Evolutionary conservation across 192 early-diverging fungal species (phyloP), one percentile per base, ranked within the genome.

Genomic region (Gonapodya prolifera): DNA sequence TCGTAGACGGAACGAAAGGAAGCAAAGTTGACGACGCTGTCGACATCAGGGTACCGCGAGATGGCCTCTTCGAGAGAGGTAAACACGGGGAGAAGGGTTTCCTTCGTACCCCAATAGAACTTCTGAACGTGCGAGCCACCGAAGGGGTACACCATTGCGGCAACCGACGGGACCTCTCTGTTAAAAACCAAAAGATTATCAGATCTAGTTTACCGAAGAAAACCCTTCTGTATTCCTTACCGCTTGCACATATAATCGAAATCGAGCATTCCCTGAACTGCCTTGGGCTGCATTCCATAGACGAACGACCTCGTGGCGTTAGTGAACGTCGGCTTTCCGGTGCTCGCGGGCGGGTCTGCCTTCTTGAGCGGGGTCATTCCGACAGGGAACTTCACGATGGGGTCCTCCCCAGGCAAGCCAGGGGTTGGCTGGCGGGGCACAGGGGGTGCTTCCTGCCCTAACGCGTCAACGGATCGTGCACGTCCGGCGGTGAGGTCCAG

Each of bases 101-200:
- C 97, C 87, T 95, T 92, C 61, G 96, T 97, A 69, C 97, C 97
- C 97, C 97, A 99, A 90, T 99, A 99, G 89, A 99, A 99, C 84
- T 97, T 99, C 82, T 99, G 97, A 76, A 99, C 93, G 81, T 99
- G 96, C 85, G 94, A 93, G 69, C 97, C 97, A 77, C 97, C 95
- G 84, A 99, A 99, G 77, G 97, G 96, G 82, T 99, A 99, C 80
- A 99, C 92, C 97, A 99, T 99, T 81, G 94, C 95, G 17, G 95
- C 94, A 70, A 99, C 97, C 32, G 95, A 97, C 23, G 97, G 97
- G 75, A 89, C 82, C 29, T 82, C 76, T 79, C 97, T 92, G 23
- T 23, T 8, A 61, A 23, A 8, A 61, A n/a, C n/a, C n/a, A n/a
- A n/a, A n/a, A n/a, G n/a, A n/a, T n/a, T n/a, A n/a, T n/a, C n/a